A percentile compares a stretch with the other conserved stretches of the same genome.
phyloP scores from a whole-genome alignment of 2,329 filamentous ascomycete species.

The Fusarium kyushuense region DNA sequence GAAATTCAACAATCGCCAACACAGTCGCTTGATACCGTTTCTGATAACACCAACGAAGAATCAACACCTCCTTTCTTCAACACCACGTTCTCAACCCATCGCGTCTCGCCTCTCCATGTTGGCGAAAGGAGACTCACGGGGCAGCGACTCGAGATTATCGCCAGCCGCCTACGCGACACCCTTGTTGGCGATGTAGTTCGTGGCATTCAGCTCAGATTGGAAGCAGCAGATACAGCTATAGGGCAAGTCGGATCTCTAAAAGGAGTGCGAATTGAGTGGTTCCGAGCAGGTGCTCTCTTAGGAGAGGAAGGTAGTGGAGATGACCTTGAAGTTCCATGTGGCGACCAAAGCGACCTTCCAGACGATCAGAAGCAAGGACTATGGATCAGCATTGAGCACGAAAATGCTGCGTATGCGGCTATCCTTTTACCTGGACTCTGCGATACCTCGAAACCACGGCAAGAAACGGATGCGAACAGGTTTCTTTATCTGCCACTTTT shows the following conservation, averaged over 20 bases:
- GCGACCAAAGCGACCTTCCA: slow-evolving; percentile 33
- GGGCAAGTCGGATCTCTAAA: slow-evolving; percentile 59
- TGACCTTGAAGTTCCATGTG: slow-evolving; percentile 21
- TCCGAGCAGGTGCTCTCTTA: slow-evolving; percentile 51
- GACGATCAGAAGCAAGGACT: slow-evolving; percentile 50
- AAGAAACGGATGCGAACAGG: slow-evolving; percentile 27
- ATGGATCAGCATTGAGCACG: slow-evolving; percentile 65
- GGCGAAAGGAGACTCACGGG: slow-evolving; percentile 56
- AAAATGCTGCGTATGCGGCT: slow-evolving; percentile 64
- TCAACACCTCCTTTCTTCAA: slow-evolving; percentile 64
- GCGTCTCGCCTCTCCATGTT: slow-evolving; percentile 65
- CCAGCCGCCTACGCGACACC: slow-evolving; percentile 64
- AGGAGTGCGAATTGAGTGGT: slow-evolving; percentile 62
- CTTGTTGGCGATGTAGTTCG: slow-evolving; percentile 71
- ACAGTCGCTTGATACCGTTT: slow-evolving; percentile 25
- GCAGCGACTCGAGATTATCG: slow-evolving; percentile 57
- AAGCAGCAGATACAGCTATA: slow-evolving; percentile 56
- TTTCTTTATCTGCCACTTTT: slow-evolving; percentile 66
- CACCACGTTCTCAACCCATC: slow-evolving; percentile 69
- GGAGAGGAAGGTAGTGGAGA: slow-evolving; percentile 46
- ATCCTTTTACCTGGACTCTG: slow-evolving; percentile 60
- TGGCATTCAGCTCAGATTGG: slow-evolving; percentile 66
- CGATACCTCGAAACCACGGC: background rate
- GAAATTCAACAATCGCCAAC: slow-evolving; percentile 37
- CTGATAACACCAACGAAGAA: slow-evolving; percentile 25